Percentiles rank a stretch among this genome's conserved stretches.
phyloP scores from a whole-genome alignment of 2,329 filamentous ascomycete species.

The Aspergillus sp. region DNA sequence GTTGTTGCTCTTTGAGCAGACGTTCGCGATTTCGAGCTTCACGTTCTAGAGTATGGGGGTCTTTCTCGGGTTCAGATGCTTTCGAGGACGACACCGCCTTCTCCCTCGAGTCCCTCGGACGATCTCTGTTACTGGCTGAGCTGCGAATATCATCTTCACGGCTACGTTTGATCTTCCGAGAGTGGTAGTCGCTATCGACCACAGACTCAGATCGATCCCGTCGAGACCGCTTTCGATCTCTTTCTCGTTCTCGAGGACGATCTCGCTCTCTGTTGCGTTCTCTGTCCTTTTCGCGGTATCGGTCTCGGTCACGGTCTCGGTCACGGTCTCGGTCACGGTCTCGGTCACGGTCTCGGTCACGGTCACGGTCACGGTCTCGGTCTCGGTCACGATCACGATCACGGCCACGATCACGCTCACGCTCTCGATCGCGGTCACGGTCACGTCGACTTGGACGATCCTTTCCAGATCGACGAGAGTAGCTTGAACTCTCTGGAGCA shows the following conservation, averaged over 20 bases:
- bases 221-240: conserved; percentile 38
- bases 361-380: conserved; percentile 24
- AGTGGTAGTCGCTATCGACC: conserved; percentile 31
- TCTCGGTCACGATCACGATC: conserved; percentile 31
- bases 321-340: conserved; percentile 23
- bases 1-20: conserved; percentile 65
- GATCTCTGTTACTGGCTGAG: conserved; percentile 21
- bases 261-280: conserved; percentile 34
- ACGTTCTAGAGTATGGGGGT: conserved; percentile 73
- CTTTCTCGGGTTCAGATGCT: conserved; percentile 49
- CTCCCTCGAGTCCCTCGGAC: conserved; percentile 17
- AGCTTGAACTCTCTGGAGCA: conserved; percentile 24
- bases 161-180: conserved; percentile 37
- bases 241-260: conserved; percentile 13
- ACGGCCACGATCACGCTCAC: conserved; percentile 15
- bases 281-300: conserved; percentile 45
- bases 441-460: conserved; percentile 31
- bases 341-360: conserved; percentile 13
- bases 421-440: conserved; percentile 13
- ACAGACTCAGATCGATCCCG: conserved; percentile 41
- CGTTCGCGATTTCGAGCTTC: conserved; percentile 64
- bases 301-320: conserved; percentile 27
- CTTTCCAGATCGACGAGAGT: conserved; percentile 29
- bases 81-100: conserved; percentile 12
- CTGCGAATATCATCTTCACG: conserved; percentile 28